A percentile compares a stretch with the other conserved stretches of the same genome.
These are phyloP conservation scores for Kodamaea laetipori DNA, from an alignment of 805 yeast genomes.

Conservation along the genomic window DNA sequence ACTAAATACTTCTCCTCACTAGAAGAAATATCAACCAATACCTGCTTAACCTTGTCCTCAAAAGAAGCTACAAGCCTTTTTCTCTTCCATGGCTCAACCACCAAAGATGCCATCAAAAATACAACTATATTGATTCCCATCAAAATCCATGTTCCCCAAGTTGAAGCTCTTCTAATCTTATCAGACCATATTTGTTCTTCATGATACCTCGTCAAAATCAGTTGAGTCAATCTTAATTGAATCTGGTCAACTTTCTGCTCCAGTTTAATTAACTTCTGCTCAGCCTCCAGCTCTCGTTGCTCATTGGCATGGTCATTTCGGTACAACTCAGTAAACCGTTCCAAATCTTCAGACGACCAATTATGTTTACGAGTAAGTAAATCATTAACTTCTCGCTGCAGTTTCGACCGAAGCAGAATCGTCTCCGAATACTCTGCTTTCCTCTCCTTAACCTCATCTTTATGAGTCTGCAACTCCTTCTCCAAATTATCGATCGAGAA, in stretches of 20 bases:
- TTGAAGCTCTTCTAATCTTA: conserved; percentile 87
- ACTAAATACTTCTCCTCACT: conserved; percentile 4
- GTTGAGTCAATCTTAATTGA: conserved; percentile 67
- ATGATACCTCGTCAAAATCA: conserved; percentile 85
- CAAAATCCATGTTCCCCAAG: conserved; percentile 93
- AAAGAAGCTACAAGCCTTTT: conserved; percentile 76
- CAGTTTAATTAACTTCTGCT: conserved; percentile 47
- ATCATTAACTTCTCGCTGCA: conserved; percentile 87
- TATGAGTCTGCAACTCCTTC: conserved; percentile 46
- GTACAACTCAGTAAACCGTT: conserved; percentile 79
- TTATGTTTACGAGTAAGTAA: conserved; percentile 78
- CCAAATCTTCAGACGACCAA: conserved; percentile 81
- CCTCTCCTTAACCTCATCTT: conserved; percentile 48
- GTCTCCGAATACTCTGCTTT: conserved; percentile 61
- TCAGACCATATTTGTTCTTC: conserved; percentile 99
- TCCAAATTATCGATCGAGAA: conserved; percentile 61
- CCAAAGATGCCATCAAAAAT: conserved; percentile 78
- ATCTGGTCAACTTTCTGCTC: conserved; percentile 69
- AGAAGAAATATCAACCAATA: conserved; percentile 20
- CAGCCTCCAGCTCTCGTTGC: conserved; percentile 54
- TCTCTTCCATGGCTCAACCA: conserved; percentile 95
- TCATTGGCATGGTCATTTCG: conserved; percentile 79
- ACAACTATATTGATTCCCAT: conserved; percentile 84
- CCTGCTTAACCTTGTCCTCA: conserved; percentile 70
- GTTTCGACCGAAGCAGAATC: conserved; percentile 59